A percentile compares a stretch with the other conserved stretches of the same genome.
These are phyloP conservation scores for Monosporascus cannonballus DNA, from an alignment of 2,329 filamentous ascomycete species.

Conservation along the genomic window DNA sequence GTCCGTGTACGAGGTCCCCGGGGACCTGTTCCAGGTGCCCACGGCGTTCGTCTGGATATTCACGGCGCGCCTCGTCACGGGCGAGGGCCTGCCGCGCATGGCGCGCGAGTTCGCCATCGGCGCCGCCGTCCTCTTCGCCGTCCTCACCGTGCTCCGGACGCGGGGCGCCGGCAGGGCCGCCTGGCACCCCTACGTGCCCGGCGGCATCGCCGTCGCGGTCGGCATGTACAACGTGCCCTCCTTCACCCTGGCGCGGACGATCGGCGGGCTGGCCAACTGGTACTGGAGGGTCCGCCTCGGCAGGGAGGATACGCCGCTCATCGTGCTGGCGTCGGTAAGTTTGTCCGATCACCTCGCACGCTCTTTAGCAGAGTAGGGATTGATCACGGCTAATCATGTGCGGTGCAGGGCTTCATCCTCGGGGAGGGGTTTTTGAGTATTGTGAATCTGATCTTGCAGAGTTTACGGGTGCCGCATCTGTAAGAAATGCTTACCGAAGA, in stretches of 20 bases:
- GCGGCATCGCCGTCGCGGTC: conserved; percentile 92
- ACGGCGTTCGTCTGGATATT: conserved; percentile 98
- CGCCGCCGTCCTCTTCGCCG: conserved; percentile 67
- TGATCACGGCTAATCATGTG: neutral
- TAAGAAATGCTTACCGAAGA: conserved; percentile 22
- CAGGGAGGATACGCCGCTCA: conserved; percentile 65
- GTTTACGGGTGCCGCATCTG: conserved; percentile 67
- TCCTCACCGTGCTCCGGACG: conserved; percentile 66
- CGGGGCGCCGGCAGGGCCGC: conserved; percentile 38
- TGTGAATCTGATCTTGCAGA: conserved; percentile 78
- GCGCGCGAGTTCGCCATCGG: conserved; percentile 73
- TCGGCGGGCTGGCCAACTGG: conserved; percentile 69
- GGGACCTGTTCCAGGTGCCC: conserved; percentile 85
- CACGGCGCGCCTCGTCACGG: conserved; percentile 87
- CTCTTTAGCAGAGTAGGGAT: conserved; percentile 2
- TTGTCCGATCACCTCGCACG: neutral
- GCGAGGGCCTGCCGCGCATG: conserved; percentile 78
- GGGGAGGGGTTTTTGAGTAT: conserved; percentile 92
- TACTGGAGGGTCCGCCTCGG: conserved; percentile 61
- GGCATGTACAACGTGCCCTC: conserved; percentile 98
- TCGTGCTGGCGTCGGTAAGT: conserved; percentile 72
- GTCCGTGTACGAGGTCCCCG: conserved; percentile 77
- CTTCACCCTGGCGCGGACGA: conserved; percentile 83
- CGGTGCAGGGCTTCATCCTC: conserved; percentile 69
- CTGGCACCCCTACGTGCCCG: conserved; percentile 76